Evolutionary conservation across 2,329 filamentous ascomycete genomes (phyloP), one percentile per base, ranked within the genome.

Genomic region (Phaeosphaeria sp.): DNA sequence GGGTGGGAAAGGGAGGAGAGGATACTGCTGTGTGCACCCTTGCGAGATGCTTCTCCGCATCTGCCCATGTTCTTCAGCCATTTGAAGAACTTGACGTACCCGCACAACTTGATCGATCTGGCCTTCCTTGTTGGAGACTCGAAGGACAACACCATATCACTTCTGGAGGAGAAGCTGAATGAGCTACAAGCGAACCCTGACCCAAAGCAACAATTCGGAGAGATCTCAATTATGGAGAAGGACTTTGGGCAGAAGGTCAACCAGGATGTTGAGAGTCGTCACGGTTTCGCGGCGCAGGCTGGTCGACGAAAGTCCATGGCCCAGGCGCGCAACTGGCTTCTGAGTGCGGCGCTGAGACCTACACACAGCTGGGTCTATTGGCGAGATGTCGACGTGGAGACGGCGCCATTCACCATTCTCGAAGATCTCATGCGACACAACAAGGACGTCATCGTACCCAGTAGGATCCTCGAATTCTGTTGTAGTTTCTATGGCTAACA

Each of bases 281-380:
- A 99, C 78, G 96, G 95, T 22, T 99, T 99, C 74, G 95, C 94
- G 27, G 95, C 95, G 1, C 95, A 99, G 79, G 95, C 95, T 22
- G 91, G 90, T 66, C 86, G 95, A 69, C 88, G 95, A 78, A 99
- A 99, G 81, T 85, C 96, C 72, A 99, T 99, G 95, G 95, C 95
- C 0, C 93, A 97, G 80, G 95, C 95, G 50, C 87, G 95, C 61
- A 99, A 99, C 79, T 99, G 95, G 95, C 83, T 99, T 51, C 81
- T 99, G 55, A 97, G 93, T 71, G 94, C 95, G 42, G 94, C 95
- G 21, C 81, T 99, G 53, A 88, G 95, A 44, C 95, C 95, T 1
- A 96, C 95, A 51, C 95, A 99, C 76, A 97, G 93, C 64, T 99
- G 95, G 95, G 95, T 99, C 9, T 99, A 99, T 76, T 99, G 95